These are phyloP conservation scores for Ganoderma sp. DNA, from an alignment of 1,284 basidiomycete genomes.

Conservation along the genomic window DNA sequence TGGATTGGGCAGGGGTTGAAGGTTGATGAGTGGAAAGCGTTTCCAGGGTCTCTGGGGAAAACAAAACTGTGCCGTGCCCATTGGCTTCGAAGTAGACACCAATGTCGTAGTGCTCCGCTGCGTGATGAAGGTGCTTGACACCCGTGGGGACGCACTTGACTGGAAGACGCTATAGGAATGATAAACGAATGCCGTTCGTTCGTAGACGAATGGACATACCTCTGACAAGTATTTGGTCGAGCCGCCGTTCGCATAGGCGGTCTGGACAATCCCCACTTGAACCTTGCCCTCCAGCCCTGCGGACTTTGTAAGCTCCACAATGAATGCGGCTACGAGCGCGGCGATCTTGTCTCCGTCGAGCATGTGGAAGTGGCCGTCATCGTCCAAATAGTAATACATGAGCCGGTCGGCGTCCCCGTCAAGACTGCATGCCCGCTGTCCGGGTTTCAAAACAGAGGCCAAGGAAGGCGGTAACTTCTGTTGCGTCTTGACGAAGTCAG, in stretches of 20 bases:
- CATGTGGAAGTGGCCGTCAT: conserved; percentile 82
- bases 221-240: conserved; percentile 92
- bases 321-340: conserved; percentile 90
- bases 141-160: conserved; percentile 97
- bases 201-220: conserved; percentile 50
- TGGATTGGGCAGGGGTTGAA: conserved; percentile 79
- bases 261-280: conserved; percentile 95
- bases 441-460: conserved; percentile 60
- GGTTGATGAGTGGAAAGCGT: conserved; percentile 70
- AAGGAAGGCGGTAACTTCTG: conserved; percentile 85
- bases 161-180: conserved; percentile 72
- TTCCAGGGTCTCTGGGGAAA: conserved; percentile 77
- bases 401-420: conserved; percentile 98
- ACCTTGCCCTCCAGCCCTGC: conserved; percentile 77
- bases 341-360: conserved; percentile 99
- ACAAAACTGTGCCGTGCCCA: conserved; percentile 97
- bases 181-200: conserved; percentile 5
- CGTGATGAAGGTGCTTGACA: conserved; percentile 98
- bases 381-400: conserved; percentile 93
- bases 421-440: conserved; percentile 88
- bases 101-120: conserved; percentile 91
- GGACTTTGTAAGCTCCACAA: conserved; percentile 87
- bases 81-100: conserved; percentile 99
- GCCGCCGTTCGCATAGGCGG: conserved; percentile 97
- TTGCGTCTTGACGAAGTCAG: conserved; percentile 96